Evolutionary conservation across 495 filamentous ascomycete species (phyloP).

Genomic region (Aspergillus homomorphus): DNA sequence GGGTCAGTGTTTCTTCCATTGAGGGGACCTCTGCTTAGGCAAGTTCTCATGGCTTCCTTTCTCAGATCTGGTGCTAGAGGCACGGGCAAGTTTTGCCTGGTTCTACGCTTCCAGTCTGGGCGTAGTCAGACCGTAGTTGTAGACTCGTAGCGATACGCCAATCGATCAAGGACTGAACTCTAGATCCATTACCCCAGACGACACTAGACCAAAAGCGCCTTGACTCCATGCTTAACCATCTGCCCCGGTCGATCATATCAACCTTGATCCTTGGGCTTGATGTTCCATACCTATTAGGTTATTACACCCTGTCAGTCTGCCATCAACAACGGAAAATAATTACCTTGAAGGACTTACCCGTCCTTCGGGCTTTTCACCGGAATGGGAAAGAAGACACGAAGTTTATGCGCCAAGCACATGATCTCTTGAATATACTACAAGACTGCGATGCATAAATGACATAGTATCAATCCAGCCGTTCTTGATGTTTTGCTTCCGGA

Average conservation of each 20-base stretch:
- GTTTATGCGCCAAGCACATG: neutral
- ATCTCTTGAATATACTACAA: neutral
- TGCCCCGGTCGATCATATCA: neutral
- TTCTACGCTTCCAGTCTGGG: neutral
- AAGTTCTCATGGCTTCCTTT: neutral
- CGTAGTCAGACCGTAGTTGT: neutral
- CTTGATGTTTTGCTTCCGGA: neutral
- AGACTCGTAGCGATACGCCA: neutral
- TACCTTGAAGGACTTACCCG: too few species aligned
- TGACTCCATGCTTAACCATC: neutral
- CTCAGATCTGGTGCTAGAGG: neutral
- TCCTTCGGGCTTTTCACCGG: too few species aligned
- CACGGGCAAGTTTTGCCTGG: neutral
- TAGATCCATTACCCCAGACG: neutral
- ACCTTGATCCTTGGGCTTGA: neutral
- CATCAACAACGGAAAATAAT: too few species aligned
- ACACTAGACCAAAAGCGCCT: neutral
- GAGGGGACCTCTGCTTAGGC: neutral
- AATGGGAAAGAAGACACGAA: neutral
- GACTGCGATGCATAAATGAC: neutral
- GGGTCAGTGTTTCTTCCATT: neutral
- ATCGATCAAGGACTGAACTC: neutral
- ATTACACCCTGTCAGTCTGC: too few species aligned
- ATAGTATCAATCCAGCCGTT: neutral
- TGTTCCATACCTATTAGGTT: neutral